Evolutionary conservation across 2,329 filamentous ascomycete species (phyloP), one percentile per base, ranked within the genome.

Genomic region (Talaromyces sp.): DNA sequence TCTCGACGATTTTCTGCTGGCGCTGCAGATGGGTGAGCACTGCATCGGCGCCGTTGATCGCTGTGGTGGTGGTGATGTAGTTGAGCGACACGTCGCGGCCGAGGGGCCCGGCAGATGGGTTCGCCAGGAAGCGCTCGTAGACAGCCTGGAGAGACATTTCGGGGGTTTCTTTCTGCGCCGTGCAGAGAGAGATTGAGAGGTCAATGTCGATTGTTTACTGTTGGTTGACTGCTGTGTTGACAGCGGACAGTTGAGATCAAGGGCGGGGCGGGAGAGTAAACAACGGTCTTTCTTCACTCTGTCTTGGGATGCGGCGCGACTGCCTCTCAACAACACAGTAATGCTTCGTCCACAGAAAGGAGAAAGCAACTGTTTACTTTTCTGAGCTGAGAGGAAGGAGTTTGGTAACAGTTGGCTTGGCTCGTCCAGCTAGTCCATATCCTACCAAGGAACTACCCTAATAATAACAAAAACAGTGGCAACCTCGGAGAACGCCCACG

Each of bases 61-160:
- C 85, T 36, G 88, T 92, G 13, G 92, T 88, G 8, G 93, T 96
- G 60, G 93, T 92, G 75, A 98, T 88, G 81, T 98, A 99, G 81
- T 93, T 87, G 68, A 93, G 79, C 52, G 88, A 85, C 62, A 88
- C 88, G 74, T 88, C 82, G 59, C 83, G 78, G 39, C 87, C 82
- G 70, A 93, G 80, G 61, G 84, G 78, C 60, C 85, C 84, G 60
- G 86, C 78, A 75, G 79, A 87, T 65, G 89, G 89, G 65, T 85
- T 81, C 71, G 84, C 82, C 60, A 93, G 82, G 74, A 92, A 93
- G 78, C 85, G 84, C 81, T 87, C 84, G 80, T 93, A 93, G 63
- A 82, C 73, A 58, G 73, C 70, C 68, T 72, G 74, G 67, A 79
- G 73, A 65, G 75, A 74, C 78, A 80, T 80, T 57, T 68, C 58